Percentiles rank a stretch among this genome's conserved stretches.
phyloP scores from a whole-genome alignment of 352 stramenopile species.

The Globisporangium orthogonon region DNA sequence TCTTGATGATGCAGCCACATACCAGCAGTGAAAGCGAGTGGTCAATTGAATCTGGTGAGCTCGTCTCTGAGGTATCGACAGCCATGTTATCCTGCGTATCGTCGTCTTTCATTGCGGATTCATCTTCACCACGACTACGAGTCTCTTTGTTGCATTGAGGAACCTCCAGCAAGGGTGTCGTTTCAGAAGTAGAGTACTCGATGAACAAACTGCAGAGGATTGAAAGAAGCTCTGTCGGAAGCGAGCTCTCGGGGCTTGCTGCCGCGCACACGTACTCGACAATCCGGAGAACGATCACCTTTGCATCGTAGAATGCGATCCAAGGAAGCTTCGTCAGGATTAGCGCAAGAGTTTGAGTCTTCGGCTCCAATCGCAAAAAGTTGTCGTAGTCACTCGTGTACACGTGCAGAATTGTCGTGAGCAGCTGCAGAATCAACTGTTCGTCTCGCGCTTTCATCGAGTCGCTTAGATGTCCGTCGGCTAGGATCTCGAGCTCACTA shows the following conservation, averaged over 20 bases:
- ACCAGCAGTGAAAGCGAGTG: constrained; percentile 30
- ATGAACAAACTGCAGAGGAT: constrained; percentile 65
- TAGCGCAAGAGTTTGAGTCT: constrained; percentile 59
- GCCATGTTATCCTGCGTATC: no score
- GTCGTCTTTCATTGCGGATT: background rate
- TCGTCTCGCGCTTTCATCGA: constrained; percentile 22
- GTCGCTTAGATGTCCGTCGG: constrained; percentile 3
- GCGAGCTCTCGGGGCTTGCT: constrained; percentile 28
- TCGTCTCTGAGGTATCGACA: background rate
- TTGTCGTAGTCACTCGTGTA: constrained; percentile 73
- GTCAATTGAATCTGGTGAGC: background rate
- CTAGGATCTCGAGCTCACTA: constrained; percentile 15
- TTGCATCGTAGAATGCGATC: constrained; percentile 46
- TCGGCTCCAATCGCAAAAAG: constrained; percentile 63
- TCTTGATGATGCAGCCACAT: constrained; percentile 57
- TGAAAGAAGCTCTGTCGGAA: constrained; percentile 55
- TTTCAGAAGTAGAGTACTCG: constrained; percentile 30
- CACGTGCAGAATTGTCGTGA: constrained; percentile 62
- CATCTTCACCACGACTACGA: background rate
- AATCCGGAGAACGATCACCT: constrained; percentile 65
- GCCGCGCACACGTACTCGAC: constrained; percentile 73
- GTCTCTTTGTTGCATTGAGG: background rate
- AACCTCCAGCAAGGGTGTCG: constrained; percentile 14
- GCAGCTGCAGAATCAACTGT: constrained; percentile 45
- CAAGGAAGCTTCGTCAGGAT: constrained; percentile 56